phyloP scores from a whole-genome alignment of 495 filamentous ascomycete species.

The Neurospora intermedia region DNA sequence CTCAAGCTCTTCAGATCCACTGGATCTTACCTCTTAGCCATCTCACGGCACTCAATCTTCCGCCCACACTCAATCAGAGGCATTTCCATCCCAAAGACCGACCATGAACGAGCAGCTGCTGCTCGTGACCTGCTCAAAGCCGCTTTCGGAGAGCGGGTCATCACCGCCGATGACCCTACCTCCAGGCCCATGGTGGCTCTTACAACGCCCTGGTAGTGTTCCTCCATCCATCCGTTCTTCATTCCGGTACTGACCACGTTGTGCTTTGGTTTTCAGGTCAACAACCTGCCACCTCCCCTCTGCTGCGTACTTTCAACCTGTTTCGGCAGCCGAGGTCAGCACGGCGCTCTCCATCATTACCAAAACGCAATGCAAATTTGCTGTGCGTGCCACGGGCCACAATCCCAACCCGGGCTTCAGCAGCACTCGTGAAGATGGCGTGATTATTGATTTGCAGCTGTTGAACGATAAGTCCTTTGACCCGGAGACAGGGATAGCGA shows the following conservation, averaged over 20 bases:
- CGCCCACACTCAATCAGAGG: background rate
- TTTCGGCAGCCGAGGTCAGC: background rate
- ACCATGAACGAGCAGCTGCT: background rate
- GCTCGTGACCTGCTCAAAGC: background rate
- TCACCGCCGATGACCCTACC: background rate
- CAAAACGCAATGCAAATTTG: background rate
- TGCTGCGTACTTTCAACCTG: background rate
- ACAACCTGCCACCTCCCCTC: background rate
- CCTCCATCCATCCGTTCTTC: too few species aligned
- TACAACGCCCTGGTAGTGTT: background rate
- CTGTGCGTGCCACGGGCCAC: background rate
- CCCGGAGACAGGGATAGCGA: background rate
- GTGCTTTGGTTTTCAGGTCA: background rate
- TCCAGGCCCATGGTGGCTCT: background rate
- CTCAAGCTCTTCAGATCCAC: background rate
- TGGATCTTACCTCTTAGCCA: background rate
- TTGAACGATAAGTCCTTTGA: background rate
- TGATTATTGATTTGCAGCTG: background rate
- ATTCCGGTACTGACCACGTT: too few species aligned
- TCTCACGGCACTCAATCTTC: background rate
- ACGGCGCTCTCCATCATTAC: background rate
- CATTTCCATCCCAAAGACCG: background rate
- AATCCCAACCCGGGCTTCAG: background rate
- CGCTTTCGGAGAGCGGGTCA: background rate
- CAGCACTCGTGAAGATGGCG: background rate